Conservation (phyloP, 2,329 filamentous ascomycete species). For the Purpureocillium takamizusanense region DNA sequence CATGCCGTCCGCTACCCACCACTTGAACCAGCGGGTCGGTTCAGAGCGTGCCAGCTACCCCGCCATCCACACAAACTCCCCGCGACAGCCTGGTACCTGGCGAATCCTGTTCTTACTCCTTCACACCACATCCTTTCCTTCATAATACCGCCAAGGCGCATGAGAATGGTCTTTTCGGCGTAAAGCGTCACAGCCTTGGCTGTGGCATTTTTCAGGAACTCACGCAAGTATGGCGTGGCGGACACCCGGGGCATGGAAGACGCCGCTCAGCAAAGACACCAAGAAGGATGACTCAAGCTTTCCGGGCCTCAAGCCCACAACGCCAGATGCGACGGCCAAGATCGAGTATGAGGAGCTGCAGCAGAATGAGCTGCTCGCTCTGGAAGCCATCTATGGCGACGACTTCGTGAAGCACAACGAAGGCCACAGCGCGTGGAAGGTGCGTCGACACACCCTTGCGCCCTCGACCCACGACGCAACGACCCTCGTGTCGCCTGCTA, state of each 20-base stretch:
- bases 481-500: background rate
- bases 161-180: slow-evolving; percentile 35
- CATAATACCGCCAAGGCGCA: background rate
- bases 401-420: slow-evolving; percentile 72
- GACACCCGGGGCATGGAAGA: slow-evolving; percentile 37
- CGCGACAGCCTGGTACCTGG: background rate
- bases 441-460: slow-evolving; percentile 27
- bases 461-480: background rate
- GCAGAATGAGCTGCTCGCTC: slow-evolving; percentile 75
- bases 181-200: slow-evolving; percentile 44
- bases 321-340: slow-evolving; percentile 31
- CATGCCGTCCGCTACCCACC: too few relatives aligned
- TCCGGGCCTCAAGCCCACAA: slow-evolving; percentile 38
- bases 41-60: background rate
- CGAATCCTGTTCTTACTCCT: background rate
- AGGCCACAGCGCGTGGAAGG: slow-evolving; percentile 75
- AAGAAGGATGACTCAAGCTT: slow-evolving; percentile 40
- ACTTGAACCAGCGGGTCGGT: too few relatives aligned
- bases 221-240: slow-evolving; percentile 44
- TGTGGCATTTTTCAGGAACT: slow-evolving; percentile 33
- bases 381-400: slow-evolving; percentile 82
- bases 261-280: slow-evolving; percentile 28
- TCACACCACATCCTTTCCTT: background rate
- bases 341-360: slow-evolving; percentile 76
- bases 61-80: background rate